These are phyloP conservation scores for Pichiaceae sp. DNA, from an alignment of 1,139 yeast genomes.

Conservation along the genomic window DNA sequence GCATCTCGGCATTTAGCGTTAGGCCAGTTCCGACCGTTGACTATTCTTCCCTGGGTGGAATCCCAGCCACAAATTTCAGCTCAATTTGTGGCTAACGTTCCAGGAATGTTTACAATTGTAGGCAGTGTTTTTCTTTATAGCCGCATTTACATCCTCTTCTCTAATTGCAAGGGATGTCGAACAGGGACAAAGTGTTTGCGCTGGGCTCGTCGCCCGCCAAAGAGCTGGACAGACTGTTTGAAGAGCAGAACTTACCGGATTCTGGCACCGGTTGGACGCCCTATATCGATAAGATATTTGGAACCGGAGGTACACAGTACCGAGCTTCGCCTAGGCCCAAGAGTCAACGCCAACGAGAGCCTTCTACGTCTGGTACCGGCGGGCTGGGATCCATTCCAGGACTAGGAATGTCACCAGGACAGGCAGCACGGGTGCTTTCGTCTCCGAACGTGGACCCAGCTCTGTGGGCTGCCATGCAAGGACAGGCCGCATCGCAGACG, in stretches of 20 bases:
- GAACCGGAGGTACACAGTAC: slow-evolving; percentile 2
- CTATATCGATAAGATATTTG: slow-evolving; percentile 17
- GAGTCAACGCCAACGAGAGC: neutral
- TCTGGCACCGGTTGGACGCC: slow-evolving; percentile 18
- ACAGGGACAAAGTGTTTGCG: slow-evolving; percentile 4
- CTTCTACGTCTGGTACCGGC: neutral
- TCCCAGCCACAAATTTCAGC: too few species aligned
- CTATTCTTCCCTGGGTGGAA: too few species aligned
- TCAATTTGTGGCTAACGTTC: too few species aligned
- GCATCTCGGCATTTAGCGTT: too few species aligned
- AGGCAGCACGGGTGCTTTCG: neutral
- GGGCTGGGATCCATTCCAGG: neutral
- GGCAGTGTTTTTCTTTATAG: neutral
- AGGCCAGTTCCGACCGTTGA: too few species aligned
- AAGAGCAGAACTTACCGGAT: slow-evolving; percentile 6
- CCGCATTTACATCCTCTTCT: neutral
- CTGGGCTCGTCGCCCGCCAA: slow-evolving; percentile 21
- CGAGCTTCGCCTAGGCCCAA: slow-evolving; percentile 2
- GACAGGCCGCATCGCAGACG: neutral
- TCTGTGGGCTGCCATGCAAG: neutral
- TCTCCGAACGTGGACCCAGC: slow-evolving; percentile 1
- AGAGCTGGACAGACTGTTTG: slow-evolving; percentile 17
- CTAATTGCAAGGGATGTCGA: neutral
- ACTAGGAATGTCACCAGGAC: slow-evolving; percentile 1
- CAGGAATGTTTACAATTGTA: too few species aligned